A percentile compares a stretch with the other conserved stretches of the same genome.
phyloP scores from a whole-genome alignment of 805 yeast species.

The Monosporozyma siamensis region DNA sequence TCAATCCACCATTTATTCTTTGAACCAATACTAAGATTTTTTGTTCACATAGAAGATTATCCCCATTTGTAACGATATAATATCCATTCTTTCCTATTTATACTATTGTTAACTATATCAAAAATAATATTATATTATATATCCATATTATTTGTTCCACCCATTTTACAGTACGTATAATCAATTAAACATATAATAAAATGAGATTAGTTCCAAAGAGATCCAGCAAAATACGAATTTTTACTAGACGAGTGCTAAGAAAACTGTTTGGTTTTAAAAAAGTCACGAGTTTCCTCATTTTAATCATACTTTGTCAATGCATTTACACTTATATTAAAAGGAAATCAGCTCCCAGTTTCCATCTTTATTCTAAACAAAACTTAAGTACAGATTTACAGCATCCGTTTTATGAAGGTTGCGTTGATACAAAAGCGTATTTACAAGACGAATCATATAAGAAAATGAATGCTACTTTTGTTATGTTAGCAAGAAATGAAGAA shows the following conservation, averaged over 20 bases:
- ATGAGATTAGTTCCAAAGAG: neutral
- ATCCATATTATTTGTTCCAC: neutral
- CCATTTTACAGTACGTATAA: neutral
- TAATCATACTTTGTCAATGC: neutral
- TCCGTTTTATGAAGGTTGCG: conserved; percentile 51
- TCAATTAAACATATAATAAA: too few species aligned
- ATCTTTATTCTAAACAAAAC: conserved; percentile 12
- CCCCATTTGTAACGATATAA: neutral
- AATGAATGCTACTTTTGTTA: conserved; percentile 77
- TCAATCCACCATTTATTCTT: neutral
- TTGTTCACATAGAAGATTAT: neutral
- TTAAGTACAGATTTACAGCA: conserved; percentile 25
- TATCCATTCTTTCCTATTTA: neutral
- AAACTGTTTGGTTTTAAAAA: neutral
- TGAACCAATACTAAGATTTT: neutral
- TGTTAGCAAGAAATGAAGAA: conserved; percentile 76
- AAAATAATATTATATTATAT: neutral
- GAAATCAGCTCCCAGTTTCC: neutral
- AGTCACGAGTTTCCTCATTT: neutral
- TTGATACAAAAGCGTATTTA: conserved; percentile 34
- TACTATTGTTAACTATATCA: too few species aligned
- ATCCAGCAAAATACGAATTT: neutral
- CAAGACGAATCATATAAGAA: conserved; percentile 28
- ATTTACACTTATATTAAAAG: neutral
- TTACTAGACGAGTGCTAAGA: neutral